Base-by-base conservation (phyloP, 352 stramenopile species). In the Phytophthora agathidicida region DNA sequence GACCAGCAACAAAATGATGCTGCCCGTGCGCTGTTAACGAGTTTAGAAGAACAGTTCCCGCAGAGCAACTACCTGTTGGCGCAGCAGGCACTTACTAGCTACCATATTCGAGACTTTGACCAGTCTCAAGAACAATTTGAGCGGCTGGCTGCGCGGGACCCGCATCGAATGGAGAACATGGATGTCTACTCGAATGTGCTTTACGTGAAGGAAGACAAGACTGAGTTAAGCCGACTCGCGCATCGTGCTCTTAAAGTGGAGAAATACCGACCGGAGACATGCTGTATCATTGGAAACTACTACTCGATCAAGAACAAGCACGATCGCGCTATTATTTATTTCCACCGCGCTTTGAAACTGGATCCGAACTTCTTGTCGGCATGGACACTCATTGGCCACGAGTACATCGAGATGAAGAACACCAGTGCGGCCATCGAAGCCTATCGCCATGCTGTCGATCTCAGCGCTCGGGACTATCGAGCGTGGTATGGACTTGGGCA, bases 401-500 rank as follows among this genome's bases (percentile, higher is more conserved):
- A 99, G 73, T 99, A 98, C 73, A 88, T 99, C 24, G 97, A 99
- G 74, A 93, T 99, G 81, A 99, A 98, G 71, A 99, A 99, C 71
- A 98, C 96, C 26, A 94, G 92, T 41, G 94, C 94, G 7, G 97
- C 97, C 11, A 97, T 99, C 46, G 96, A 99, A 73, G 89, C 92
- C 3, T 99, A 99, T 65, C 91, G 96, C 17, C 86, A 96, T 43
- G 97, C 96, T 1, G 73, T 90, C 42, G 91, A 98, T 68, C 86
- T 99, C 10, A 97, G 92, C 63, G 78, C 83, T 13, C 78, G 89
- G 19, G 97, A 99, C 66, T 99, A 99, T 75, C 84, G 97, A 27
- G 97, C 97, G 13, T 99, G 97, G 97, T 99, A 99, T 69, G 97
- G 97, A 17, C 83, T 99, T 19, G 97, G 97, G 0, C 97, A 99